Evolutionary conservation across 306 rosid species (phyloP).

Genomic region (Erythrophleum fordii): DNA sequence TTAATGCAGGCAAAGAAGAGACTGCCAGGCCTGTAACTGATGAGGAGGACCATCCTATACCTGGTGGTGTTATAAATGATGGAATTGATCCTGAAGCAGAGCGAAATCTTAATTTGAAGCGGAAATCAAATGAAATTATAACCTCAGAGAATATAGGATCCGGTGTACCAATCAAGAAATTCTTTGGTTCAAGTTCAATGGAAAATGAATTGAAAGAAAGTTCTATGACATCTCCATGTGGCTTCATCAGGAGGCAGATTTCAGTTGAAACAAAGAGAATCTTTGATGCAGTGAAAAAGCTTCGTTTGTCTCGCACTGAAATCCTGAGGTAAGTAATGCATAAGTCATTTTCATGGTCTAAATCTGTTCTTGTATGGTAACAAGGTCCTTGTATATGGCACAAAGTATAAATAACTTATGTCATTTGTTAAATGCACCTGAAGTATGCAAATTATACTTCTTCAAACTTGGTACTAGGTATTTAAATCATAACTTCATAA

Average conservation of each 20-base stretch:
- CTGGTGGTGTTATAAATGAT: conserved; percentile 36
- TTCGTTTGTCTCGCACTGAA: conserved; percentile 79
- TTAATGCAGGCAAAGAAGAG: conserved; percentile 39
- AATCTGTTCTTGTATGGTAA: conserved; percentile 11
- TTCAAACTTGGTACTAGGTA: not conserved
- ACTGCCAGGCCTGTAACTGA: conserved; percentile 40
- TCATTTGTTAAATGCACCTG: conserved; percentile 17
- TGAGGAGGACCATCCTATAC: conserved; percentile 34
- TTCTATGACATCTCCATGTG: conserved; percentile 38
- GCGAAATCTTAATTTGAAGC: conserved; percentile 44
- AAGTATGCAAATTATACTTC: not conserved
- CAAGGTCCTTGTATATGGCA: not conserved
- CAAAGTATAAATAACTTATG: not conserved
- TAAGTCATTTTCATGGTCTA: conserved; percentile 27
- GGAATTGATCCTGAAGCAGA: conserved; percentile 38
- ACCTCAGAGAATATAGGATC: conserved; percentile 37
- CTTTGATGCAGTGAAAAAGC: conserved; percentile 63
- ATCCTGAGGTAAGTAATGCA: conserved; percentile 72
- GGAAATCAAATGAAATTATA: conserved; percentile 38
- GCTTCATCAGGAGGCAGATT: conserved; percentile 42
- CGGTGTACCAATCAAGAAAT: conserved; percentile 43
- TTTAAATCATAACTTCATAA: not conserved
- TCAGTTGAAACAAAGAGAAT: conserved; percentile 56
- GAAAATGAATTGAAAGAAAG: conserved; percentile 52
- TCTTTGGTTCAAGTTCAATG: conserved; percentile 40